Percentiles rank a stretch among this genome's conserved stretches.
These are phyloP conservation scores for Funneliformis geosporum DNA, from an alignment of 192 early-diverging fungal genomes.

Conservation along the genomic window DNA sequence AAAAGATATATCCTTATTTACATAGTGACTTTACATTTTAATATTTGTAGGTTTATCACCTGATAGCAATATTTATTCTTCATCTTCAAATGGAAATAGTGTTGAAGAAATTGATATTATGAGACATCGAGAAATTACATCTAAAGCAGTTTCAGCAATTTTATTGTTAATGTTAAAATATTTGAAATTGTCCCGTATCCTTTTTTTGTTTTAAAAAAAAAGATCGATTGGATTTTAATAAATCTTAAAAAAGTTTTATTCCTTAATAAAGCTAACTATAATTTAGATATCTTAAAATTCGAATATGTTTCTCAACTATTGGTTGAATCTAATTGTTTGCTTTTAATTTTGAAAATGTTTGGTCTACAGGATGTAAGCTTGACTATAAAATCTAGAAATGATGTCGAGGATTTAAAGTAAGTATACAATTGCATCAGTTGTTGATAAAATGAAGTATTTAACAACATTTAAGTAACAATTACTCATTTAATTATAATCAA, in stretches of 20 bases:
- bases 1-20: background rate
- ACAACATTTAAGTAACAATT: background rate
- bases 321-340: constrained; percentile 81
- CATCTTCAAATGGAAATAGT: constrained; percentile 22
- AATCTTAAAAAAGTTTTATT: background rate
- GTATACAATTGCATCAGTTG: constrained; percentile 22
- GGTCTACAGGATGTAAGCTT: constrained; percentile 66
- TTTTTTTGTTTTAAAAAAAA: background rate
- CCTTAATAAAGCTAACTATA: background rate
- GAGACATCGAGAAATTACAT: constrained; percentile 71
- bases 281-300: constrained; percentile 67
- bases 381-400: constrained; percentile 51
- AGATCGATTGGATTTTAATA: background rate
- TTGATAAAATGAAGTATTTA: background rate
- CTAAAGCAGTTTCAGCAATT: constrained; percentile 69
- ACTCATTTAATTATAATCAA: background rate
- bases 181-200: constrained; percentile 66
- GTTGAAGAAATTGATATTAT: constrained; percentile 55
- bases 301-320: constrained; percentile 79
- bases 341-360: constrained; percentile 81
- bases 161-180: constrained; percentile 65
- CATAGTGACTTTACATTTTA: background rate
- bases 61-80: constrained; percentile 28
- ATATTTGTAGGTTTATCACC: constrained; percentile 8
- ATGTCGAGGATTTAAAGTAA: constrained; percentile 51